Base-by-base conservation (phyloP, 208 protist genomes). In the Leishmania arabica region DNA sequence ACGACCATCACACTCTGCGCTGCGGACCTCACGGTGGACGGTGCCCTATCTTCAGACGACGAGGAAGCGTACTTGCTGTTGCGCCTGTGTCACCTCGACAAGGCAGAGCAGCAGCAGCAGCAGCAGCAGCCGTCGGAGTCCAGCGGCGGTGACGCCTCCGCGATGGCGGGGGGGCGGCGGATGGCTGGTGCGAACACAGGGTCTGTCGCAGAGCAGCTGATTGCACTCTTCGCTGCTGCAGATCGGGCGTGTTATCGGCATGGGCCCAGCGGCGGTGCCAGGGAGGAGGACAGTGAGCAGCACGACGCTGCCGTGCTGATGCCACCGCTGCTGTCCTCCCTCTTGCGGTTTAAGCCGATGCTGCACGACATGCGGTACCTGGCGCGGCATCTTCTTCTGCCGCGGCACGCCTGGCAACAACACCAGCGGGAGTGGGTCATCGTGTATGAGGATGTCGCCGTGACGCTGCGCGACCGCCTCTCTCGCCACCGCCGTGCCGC, bases 391-490 rank as follows among this genome's bases (percentile, higher is more conserved):
- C 51, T 96, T 45, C 74, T 90, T 1, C 62, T 89, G 42, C 93
- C 93, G 9, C 80, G 91, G 6, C 85, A 92, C 73, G 84, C 94
- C 27, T 77, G 94, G 65, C 88, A 86, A 49, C 81, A 92, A 51
- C 80, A 91, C 45, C 88, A 89, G 70, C 85, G 91, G 71, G 82
- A 80, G 34, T 96, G 93, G 91, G 81, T 96, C 17, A 75, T 92
- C 17, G 68, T 95, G n/a, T 77, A 88, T 49, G 93, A 95, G 78
- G 91, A 95, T 65, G 90, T 91, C 34, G 75, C 68, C 15, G 75
- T 93, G 56, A 93, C 85, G 27, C 85, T 95, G 53, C 69, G 78
- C 8, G 83, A 91, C 21, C 91, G 89, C 8, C 82, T 96, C 13
- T 76, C 83, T 27, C 91, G 90, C 58, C 90, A 90, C 60, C 89